phyloP scores from a whole-genome alignment of 176 grass and related monocot species.

The Neostapfia colusana region DNA sequence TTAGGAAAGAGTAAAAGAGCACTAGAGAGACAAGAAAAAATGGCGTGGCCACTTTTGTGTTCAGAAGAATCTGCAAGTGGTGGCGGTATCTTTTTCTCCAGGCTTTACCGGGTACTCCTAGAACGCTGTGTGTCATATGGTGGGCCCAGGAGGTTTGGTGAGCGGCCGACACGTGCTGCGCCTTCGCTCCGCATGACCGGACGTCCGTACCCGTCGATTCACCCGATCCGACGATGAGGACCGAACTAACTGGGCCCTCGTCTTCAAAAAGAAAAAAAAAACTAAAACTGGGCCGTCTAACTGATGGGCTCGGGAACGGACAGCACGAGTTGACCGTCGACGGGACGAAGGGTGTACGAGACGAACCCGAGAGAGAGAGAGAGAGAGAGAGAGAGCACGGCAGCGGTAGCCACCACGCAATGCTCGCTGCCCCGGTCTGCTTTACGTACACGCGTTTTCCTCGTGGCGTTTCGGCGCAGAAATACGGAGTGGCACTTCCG shows the following conservation, averaged over 20 bases:
- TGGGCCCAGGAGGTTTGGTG: constrained; percentile 17
- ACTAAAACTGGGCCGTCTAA: too few species aligned
- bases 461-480: background rate
- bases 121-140: constrained; percentile 20
- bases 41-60: constrained; percentile 5
- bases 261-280: too few species aligned
- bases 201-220: background rate
- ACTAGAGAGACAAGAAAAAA: background rate
- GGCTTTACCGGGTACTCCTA: constrained; percentile 16
- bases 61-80: background rate
- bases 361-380: too few species aligned
- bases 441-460: background rate
- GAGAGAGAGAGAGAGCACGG: constrained; percentile 3
- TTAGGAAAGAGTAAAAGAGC: too few species aligned
- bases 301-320: background rate
- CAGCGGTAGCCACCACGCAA: constrained; percentile 24
- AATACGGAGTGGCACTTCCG: too few species aligned
- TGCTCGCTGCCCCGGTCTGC: background rate
- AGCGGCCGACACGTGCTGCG: constrained; percentile 25
- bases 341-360: too few species aligned
- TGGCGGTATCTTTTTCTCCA: too few species aligned
- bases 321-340: constrained; percentile 19
- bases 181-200: background rate
- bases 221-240: background rate
- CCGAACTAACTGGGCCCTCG: background rate